These are phyloP conservation scores for Coccomyxa subellipsoidea DNA, from an alignment of 163 green algal species.

Conservation along the genomic window DNA sequence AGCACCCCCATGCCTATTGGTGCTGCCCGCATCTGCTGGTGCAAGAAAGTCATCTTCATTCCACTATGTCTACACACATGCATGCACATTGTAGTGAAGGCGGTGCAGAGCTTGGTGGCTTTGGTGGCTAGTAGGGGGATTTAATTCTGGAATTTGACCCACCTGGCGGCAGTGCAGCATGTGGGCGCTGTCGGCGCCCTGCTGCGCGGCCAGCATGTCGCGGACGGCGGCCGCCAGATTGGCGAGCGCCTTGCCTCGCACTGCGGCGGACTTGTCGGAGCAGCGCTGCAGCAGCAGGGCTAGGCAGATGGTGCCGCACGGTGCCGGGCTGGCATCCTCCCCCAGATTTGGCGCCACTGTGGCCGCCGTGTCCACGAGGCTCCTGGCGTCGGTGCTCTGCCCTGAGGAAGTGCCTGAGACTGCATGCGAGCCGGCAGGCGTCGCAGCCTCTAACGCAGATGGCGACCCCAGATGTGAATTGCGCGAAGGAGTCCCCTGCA, in stretches of 20 bases:
- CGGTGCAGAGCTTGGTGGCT: too few relatives aligned
- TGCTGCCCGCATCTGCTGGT: too few relatives aligned
- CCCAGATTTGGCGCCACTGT: conserved; percentile 4
- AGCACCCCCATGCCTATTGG: too few relatives aligned
- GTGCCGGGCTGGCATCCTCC: conserved; percentile 19
- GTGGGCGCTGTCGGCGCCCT: neutral
- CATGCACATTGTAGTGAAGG: too few relatives aligned
- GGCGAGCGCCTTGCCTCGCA: conserved; percentile 53
- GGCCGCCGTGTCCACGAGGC: neutral
- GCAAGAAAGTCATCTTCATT: neutral
- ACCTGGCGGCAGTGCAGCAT: conserved; percentile 1
- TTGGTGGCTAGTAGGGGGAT: too few relatives aligned
- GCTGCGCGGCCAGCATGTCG: neutral
- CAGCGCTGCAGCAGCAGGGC: conserved; percentile 55
- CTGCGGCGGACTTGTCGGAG: conserved; percentile 58
- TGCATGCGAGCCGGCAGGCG: neutral
- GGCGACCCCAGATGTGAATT: neutral
- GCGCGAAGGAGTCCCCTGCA: neutral
- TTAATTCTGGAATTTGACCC: neutral
- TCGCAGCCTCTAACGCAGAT: too few relatives aligned
- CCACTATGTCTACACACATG: too few relatives aligned
- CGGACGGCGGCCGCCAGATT: conserved; percentile 11
- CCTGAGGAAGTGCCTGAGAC: neutral
- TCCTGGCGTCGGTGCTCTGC: neutral
- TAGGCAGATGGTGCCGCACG: conserved; percentile 59